These are phyloP conservation scores for Mycena galericulata DNA, from an alignment of 768 basidiomycete genomes.

Conservation along the genomic window DNA sequence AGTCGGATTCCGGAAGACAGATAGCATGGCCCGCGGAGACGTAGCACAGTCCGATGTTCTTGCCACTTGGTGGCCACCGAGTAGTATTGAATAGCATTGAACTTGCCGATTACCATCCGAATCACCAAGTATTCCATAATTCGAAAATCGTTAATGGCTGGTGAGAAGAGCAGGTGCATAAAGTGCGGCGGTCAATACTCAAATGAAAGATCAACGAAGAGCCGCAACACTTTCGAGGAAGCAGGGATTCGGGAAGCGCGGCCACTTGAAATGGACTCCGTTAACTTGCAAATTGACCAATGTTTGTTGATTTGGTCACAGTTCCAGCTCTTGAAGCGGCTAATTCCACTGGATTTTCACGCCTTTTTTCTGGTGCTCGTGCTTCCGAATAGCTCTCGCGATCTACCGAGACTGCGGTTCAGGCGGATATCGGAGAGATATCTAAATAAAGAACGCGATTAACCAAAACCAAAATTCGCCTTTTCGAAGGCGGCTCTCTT, in stretches of 20 bases:
- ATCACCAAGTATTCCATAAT: background rate
- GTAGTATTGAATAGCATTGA: conserved; percentile 13
- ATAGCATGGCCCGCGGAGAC: conserved; percentile 25
- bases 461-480: conserved; percentile 30
- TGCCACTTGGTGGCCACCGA: background rate
- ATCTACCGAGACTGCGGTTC: conserved; percentile 10
- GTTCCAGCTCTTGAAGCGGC: too few relatives aligned
- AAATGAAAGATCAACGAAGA: too few relatives aligned
- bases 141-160: background rate
- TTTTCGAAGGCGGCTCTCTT: conserved; percentile 14
- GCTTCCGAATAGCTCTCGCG: background rate
- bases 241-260: too few relatives aligned
- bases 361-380: conserved; percentile 5
- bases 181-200: too few relatives aligned
- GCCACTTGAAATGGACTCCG: too few relatives aligned
- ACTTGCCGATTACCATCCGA: background rate
- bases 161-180: too few relatives aligned
- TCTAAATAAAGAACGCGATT: conserved; percentile 22
- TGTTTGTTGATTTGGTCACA: too few relatives aligned
- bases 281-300: too few relatives aligned
- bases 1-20: conserved; percentile 24
- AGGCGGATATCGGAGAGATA: conserved; percentile 21
- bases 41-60: conserved; percentile 18
- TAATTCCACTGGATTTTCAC: background rate
- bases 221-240: too few relatives aligned